Evolutionary conservation across 2,329 filamentous ascomycete genomes (phyloP).

Genomic region (Corniculantispora saksenae): DNA sequence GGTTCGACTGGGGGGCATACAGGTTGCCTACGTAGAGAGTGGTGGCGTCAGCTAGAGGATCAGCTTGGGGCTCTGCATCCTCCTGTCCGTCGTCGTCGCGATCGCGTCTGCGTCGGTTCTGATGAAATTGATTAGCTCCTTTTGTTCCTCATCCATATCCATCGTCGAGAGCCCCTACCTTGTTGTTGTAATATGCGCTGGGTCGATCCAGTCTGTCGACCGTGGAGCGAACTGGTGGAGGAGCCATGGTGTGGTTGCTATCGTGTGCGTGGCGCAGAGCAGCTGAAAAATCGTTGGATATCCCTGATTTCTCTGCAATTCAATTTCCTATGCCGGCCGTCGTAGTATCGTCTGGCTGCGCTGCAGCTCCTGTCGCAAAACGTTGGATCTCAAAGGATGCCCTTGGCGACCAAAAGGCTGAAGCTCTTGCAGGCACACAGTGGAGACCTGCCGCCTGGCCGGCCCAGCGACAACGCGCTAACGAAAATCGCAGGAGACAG

Average conservation of each 20-base stretch:
- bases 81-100: slow-evolving; percentile 55
- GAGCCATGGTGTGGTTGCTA: neutral
- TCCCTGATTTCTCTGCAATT: neutral
- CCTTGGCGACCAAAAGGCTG: slow-evolving; percentile 4
- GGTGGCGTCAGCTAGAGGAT: slow-evolving; percentile 82
- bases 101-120: slow-evolving; percentile 74
- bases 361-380: slow-evolving; percentile 13
- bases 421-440: slow-evolving; percentile 13
- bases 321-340: neutral
- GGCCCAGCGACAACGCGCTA: neutral
- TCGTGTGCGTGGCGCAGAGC: neutral
- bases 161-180: slow-evolving; percentile 55
- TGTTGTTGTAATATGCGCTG: slow-evolving; percentile 87
- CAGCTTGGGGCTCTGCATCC: slow-evolving; percentile 52
- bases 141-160: neutral
- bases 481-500: neutral
- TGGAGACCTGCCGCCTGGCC: slow-evolving; percentile 15
- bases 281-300: neutral
- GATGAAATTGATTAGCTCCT: slow-evolving; percentile 8
- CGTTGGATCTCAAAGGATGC: neutral
- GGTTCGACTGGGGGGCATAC: slow-evolving; percentile 43
- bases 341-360: neutral
- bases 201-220: slow-evolving; percentile 92
- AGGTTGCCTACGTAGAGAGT: slow-evolving; percentile 98
- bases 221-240: slow-evolving; percentile 46